Conservation (phyloP, 768 basidiomycete genomes). For the Leccinum disarticulatum region DNA sequence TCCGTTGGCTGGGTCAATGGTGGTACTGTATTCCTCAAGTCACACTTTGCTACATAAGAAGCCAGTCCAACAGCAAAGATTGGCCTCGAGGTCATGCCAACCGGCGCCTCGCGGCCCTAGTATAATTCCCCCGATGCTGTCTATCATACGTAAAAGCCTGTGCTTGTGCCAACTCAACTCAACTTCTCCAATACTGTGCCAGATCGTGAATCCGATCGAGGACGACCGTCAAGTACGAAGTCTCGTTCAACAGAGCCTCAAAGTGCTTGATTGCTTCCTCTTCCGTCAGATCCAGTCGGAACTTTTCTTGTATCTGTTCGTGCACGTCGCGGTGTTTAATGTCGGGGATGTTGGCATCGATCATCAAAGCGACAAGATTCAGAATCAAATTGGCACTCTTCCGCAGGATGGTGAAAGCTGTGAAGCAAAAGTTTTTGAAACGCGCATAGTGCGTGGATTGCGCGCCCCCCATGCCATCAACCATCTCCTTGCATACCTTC, state of each 20-base stretch:
- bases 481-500: conserved; percentile 99
- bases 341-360: conserved; percentile 96
- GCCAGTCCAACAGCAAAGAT: background rate
- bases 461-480: conserved; percentile 98
- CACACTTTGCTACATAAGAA: background rate
- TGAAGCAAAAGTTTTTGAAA: conserved; percentile 96
- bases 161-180: conserved; percentile 41
- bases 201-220: conserved; percentile 92
- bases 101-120: background rate
- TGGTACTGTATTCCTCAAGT: background rate
- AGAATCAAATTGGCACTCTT: conserved; percentile 97
- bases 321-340: conserved; percentile 90
- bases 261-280: conserved; percentile 98
- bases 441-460: conserved; percentile 93
- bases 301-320: conserved; percentile 94
- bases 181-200: conserved; percentile 88
- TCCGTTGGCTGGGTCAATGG: background rate
- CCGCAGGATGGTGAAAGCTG: conserved; percentile 94
- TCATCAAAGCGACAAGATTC: conserved; percentile 95
- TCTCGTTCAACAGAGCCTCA: conserved; percentile 90
- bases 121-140: background rate
- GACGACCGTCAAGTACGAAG: conserved; percentile 89
- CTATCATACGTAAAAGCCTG: conserved; percentile 5
- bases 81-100: background rate
- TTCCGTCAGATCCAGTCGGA: conserved; percentile 89